Evolutionary conservation across 1,139 yeast genomes (phyloP), one percentile per base, ranked within the genome.

Genomic region (Groenewaldozyma sp.): DNA sequence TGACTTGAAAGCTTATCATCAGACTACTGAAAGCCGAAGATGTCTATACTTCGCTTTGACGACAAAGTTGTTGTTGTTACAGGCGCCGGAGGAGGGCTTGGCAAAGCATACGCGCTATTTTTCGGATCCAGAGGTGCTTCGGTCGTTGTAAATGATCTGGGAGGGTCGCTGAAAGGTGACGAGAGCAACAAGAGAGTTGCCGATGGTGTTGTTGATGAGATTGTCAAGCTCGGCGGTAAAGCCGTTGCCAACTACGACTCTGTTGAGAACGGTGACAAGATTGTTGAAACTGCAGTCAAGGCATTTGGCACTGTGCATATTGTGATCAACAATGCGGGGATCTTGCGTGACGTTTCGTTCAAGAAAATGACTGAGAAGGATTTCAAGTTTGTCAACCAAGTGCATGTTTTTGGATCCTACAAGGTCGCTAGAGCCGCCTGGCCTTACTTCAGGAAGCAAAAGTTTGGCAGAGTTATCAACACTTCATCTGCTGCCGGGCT

Each of bases 41-140:
- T 45, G 49, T 33, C 46, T 36, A 57, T 61, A 42, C 54, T 73
- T 24, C 49, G 67, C 48, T 84, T 78, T 56, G 81, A 82, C 54
- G 86, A 78, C 56, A 78, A 82, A 60, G 96, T 87, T 38, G 96
- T 86, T 27, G 75, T 87, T 48, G 78, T 91, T 60, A 91, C 97
- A 43, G 98, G 97, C 35, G 94, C 96, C 38, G 98, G 98, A 49
- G 97, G 96, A 53, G 98, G 97, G 31, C 74, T 91, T 39, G 98
- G 98, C 31, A 82, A 73, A 58, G 78, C 78, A 40, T 91, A 91
- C 63, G 94, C 96, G 18, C 66, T 84, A 31, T 88, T 81, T 53
- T 88, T 73, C 63, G 97, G 95, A 39, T 70, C 77, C 48, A 71
- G 95, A 55, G 97, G 97, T 34, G 98, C 97, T 48, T 82, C 80